Evolutionary conservation across 345 rosid genomes (phyloP).

Genomic region (Citrus glauca): DNA sequence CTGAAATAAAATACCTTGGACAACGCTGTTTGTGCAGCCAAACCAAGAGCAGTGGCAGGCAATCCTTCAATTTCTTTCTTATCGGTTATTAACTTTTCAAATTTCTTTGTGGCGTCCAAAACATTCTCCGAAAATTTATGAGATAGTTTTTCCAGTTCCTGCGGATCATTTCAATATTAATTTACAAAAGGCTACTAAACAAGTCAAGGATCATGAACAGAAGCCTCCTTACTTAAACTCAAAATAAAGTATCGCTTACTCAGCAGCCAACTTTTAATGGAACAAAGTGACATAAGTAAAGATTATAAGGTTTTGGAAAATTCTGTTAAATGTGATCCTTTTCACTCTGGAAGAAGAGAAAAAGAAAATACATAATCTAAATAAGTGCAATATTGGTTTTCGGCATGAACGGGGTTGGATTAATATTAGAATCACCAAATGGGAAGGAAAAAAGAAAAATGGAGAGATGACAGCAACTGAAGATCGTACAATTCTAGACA

Average conservation of each 20-base stretch:
- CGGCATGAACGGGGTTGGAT: neutral
- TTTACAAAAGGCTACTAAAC: neutral
- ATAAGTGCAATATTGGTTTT: neutral
- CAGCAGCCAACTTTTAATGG: neutral
- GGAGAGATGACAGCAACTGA: neutral
- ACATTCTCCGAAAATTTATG: slow-evolving; percentile 84
- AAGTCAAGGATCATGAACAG: neutral
- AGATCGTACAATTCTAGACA: neutral
- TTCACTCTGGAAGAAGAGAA: neutral
- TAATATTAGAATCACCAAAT: neutral
- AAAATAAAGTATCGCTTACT: neutral
- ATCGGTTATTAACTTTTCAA: slow-evolving; percentile 77
- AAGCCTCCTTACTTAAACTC: neutral
- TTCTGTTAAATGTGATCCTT: neutral
- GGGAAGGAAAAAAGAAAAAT: neutral
- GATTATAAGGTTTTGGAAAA: neutral
- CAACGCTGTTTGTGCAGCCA: slow-evolving; percentile 87
- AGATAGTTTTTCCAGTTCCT: slow-evolving; percentile 80
- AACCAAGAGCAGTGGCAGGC: slow-evolving; percentile 84
- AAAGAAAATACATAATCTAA: neutral
- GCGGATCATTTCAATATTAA: slow-evolving; percentile 12
- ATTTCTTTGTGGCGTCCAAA: slow-evolving; percentile 87
- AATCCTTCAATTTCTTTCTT: slow-evolving; percentile 85
- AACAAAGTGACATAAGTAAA: neutral
- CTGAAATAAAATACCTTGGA: slow-evolving; percentile 54